Conservation (phyloP, 768 basidiomycete species). For the Lyophyllum decastes region DNA sequence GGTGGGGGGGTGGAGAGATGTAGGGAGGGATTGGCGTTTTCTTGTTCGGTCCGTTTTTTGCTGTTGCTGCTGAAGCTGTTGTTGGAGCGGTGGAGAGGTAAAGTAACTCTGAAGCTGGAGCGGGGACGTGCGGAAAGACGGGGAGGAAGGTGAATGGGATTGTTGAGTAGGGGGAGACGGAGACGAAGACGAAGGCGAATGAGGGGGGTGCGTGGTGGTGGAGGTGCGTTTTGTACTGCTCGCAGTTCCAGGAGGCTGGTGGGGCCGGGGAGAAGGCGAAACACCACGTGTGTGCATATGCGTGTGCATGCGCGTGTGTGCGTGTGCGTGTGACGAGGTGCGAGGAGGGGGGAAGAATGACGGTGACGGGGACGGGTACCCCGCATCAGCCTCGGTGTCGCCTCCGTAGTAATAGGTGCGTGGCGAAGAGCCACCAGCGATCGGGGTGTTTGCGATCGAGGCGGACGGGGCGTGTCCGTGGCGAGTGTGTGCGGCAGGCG, state of each 20-base stretch:
- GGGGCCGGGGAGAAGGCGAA: not conserved
- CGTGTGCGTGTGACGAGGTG: not conserved
- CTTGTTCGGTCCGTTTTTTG: not conserved
- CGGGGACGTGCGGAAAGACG: not conserved
- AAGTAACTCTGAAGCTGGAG: no score
- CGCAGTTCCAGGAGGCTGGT: not conserved
- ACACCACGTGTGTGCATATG: not conserved
- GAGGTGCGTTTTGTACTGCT: slow-evolving; percentile 12
- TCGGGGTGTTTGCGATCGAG: not conserved
- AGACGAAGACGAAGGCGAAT: not conserved
- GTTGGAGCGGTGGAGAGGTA: not conserved
- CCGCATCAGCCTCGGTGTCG: slow-evolving; percentile 2
- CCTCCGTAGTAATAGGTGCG: slow-evolving; percentile 1
- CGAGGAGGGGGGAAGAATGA: slow-evolving; percentile 5
- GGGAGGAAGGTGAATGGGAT: slow-evolving; percentile 4
- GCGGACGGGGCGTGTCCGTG: not conserved
- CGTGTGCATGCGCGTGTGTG: not conserved
- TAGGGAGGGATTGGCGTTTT: slow-evolving; percentile 14
- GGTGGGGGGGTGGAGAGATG: slow-evolving; percentile 7
- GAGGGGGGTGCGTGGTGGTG: slow-evolving; percentile 1
- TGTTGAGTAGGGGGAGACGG: not conserved
- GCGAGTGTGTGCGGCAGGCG: slow-evolving; percentile 6
- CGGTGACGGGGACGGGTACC: slow-evolving; percentile 22
- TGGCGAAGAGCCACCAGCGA: not conserved
- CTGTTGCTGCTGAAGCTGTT: not conserved